Evolutionary conservation across 2,329 filamentous ascomycete genomes (phyloP).

Genomic region (Colletotrichum tabaci): DNA sequence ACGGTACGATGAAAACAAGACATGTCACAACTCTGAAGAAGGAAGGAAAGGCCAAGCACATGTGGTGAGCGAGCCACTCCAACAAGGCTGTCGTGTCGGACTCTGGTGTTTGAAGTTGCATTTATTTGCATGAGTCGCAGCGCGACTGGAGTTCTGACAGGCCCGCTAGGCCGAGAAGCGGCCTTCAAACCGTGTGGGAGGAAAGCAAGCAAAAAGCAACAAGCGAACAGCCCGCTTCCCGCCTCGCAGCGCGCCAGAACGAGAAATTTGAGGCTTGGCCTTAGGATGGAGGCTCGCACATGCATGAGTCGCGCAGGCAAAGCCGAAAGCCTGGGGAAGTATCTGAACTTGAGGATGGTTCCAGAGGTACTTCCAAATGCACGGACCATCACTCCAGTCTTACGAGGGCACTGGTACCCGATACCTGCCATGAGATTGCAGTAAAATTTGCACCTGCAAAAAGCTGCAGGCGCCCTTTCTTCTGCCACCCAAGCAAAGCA

Average conservation of each 20-base stretch:
- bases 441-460: conserved; percentile 41
- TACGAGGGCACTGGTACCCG: conserved; percentile 24
- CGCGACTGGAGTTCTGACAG: conserved; percentile 27
- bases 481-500: conserved; percentile 22
- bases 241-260: neutral
- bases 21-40: neutral
- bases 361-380: conserved; percentile 22
- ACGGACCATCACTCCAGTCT: conserved; percentile 35
- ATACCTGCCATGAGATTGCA: conserved; percentile 40
- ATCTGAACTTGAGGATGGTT: conserved; percentile 32
- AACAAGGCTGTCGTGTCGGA: conserved; percentile 36
- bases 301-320: conserved; percentile 38
- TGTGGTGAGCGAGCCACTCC: conserved; percentile 18
- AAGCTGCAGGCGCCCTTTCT: conserved; percentile 33
- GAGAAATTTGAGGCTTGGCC: conserved; percentile 24
- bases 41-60: too few relatives aligned
- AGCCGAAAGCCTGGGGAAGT: conserved; percentile 27
- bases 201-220: neutral
- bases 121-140: conserved; percentile 41
- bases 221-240: neutral
- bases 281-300: conserved; percentile 24
- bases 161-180: conserved; percentile 36
- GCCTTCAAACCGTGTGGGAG: conserved; percentile 15
- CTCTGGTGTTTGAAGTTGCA: conserved; percentile 36
- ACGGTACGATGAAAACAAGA: neutral